Conservation (phyloP, 805 yeast genomes). For the Candida arabinofermentans region DNA sequence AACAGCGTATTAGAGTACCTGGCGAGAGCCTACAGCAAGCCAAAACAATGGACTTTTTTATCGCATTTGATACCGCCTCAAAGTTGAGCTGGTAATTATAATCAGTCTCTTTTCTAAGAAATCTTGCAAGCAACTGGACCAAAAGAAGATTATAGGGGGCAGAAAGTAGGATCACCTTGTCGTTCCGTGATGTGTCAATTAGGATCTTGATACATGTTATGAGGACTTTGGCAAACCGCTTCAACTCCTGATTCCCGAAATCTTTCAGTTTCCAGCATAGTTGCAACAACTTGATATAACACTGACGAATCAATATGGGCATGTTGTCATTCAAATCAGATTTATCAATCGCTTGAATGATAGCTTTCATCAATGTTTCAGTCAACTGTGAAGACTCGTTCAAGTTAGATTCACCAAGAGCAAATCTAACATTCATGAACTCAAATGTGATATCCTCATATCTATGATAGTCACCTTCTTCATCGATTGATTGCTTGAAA, state of each 20-base stretch:
- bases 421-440: constrained; percentile 11
- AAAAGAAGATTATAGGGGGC: constrained; percentile 23
- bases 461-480: constrained; percentile 16
- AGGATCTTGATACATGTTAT: constrained; percentile 9
- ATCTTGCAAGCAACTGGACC: constrained; percentile 14
- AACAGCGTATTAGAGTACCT: constrained; percentile 9
- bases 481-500: constrained; percentile 12
- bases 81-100: constrained; percentile 1
- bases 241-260: constrained; percentile 8
- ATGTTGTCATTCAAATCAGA: constrained; percentile 1
- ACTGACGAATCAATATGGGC: constrained; percentile 17
- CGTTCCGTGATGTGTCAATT: constrained; percentile 6
- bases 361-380: constrained; percentile 10
- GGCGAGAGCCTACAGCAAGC: constrained; percentile 18
- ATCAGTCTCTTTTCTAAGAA: constrained; percentile 8
- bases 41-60: constrained; percentile 14
- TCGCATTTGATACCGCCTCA: constrained; percentile 1
- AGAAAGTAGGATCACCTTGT: constrained; percentile 10
- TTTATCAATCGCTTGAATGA: constrained; percentile 6
- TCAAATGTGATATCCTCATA: constrained; percentile 14
- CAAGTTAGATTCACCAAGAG: constrained; percentile 10
- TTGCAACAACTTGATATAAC: constrained; percentile 22
- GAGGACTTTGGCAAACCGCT: constrained; percentile 14
- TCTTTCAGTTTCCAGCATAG: constrained; percentile 21
- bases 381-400: constrained; percentile 7